Evolutionary conservation across 2,329 filamentous ascomycete genomes (phyloP).

Genomic region (Ophiocordyceps unilateralis): DNA sequence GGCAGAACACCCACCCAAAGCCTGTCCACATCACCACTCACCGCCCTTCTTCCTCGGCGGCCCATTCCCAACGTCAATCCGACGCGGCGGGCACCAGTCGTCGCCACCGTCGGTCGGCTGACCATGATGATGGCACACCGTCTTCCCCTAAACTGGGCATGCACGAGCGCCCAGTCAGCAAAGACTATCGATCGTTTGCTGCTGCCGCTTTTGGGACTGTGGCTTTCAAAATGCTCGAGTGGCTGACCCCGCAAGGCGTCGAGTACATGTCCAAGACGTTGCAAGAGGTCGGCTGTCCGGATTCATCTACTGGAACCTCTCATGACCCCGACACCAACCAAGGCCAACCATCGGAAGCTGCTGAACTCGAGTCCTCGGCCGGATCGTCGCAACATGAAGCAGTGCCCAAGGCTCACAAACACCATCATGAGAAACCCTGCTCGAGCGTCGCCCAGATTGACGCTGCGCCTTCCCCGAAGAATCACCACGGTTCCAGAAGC

Average conservation of each 20-base stretch:
- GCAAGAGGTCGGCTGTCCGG: slow-evolving; percentile 4
- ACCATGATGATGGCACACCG: neutral
- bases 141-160: slow-evolving; percentile 17
- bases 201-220: slow-evolving; percentile 48
- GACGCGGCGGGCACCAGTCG: neutral
- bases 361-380: neutral
- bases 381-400: neutral
- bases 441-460: slow-evolving; percentile 1
- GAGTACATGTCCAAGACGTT: slow-evolving; percentile 27
- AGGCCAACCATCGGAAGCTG: neutral
- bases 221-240: slow-evolving; percentile 53
- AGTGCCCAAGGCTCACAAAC: neutral
- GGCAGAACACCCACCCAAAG: neutral
- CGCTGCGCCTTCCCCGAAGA: slow-evolving; percentile 2
- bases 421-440: neutral
- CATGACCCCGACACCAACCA: neutral
- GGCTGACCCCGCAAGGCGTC: slow-evolving; percentile 44
- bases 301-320: slow-evolving; percentile 1
- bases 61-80: neutral
- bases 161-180: slow-evolving; percentile 27
- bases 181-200: slow-evolving; percentile 42
- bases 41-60: too few species aligned
- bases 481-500: slow-evolving; percentile 6
- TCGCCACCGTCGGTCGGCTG: neutral
- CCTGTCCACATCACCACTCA: neutral